phyloP scores from a whole-genome alignment of 805 yeast genomes.

The Crinitomyces ghanaensis region DNA sequence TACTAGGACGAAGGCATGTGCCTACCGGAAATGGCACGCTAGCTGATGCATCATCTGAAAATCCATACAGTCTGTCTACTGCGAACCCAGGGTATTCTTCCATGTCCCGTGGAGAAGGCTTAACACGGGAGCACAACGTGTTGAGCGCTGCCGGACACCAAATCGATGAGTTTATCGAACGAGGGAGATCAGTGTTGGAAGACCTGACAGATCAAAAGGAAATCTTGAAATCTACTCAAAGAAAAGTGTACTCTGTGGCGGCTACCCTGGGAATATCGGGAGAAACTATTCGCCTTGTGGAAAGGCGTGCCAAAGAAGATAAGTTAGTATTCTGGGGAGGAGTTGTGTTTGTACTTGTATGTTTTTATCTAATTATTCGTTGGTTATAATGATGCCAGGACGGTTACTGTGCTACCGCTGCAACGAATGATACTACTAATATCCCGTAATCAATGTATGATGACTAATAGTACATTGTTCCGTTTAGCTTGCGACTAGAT shows the following conservation, averaged over 20 bases:
- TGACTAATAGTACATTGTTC: no score
- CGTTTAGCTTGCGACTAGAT: no score
- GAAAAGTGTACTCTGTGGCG: slow-evolving; percentile 54
- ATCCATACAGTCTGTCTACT: slow-evolving; percentile 19
- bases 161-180: slow-evolving; percentile 78
- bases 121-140: slow-evolving; percentile 53
- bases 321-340: slow-evolving; percentile 79
- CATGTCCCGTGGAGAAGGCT: slow-evolving; percentile 42
- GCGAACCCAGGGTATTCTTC: slow-evolving; percentile 4
- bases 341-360: slow-evolving; percentile 45
- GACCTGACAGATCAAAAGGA: slow-evolving; percentile 81
- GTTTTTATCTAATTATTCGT: slow-evolving; percentile 56
- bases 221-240: slow-evolving; percentile 49
- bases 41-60: slow-evolving; percentile 16
- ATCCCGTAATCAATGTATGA: no score
- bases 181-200: slow-evolving; percentile 77
- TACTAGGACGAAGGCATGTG: slow-evolving; percentile 40
- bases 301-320: slow-evolving; percentile 74
- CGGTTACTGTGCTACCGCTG: no score
- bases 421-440: no score
- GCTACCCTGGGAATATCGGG: slow-evolving; percentile 78
- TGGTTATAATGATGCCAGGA: slow-evolving; percentile 41
- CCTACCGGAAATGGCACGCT: slow-evolving; percentile 5
- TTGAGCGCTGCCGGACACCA: slow-evolving; percentile 60
- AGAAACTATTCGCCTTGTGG: slow-evolving; percentile 69